Percentiles rank a stretch among this genome's conserved stretches.
phyloP scores from a whole-genome alignment of 2,329 filamentous ascomycete species.

The Apiospora malaysiana region DNA sequence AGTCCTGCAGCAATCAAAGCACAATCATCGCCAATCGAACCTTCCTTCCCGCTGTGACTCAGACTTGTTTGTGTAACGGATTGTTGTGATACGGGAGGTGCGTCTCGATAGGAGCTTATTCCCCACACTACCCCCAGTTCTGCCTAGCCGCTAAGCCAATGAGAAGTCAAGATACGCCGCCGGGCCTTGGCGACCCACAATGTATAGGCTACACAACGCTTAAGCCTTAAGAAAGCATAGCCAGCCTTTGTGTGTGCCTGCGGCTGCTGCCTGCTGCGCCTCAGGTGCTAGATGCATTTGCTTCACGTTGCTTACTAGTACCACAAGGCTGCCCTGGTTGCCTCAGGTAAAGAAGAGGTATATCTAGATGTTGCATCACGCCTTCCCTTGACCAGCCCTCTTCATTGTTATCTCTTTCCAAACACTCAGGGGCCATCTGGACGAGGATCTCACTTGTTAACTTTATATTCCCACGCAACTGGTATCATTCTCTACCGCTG shows the following conservation, averaged over 20 bases:
- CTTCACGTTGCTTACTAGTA: not conserved
- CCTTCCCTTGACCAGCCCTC: not conserved
- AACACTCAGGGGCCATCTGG: too few species aligned
- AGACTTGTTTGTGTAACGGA: not conserved
- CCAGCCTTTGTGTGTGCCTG: not conserved
- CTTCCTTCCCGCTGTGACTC: not conserved
- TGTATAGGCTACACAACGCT: not conserved
- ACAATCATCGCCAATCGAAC: not conserved
- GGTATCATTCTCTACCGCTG: too few species aligned
- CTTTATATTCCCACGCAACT: too few species aligned
- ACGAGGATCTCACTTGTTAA: too few species aligned
- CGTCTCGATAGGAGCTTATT: not conserved
- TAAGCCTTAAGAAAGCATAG: not conserved
- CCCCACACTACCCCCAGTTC: constrained; percentile 7
- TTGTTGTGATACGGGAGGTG: not conserved
- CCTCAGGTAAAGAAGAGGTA: not conserved
- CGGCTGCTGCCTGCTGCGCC: not conserved
- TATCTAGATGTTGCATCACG: not conserved
- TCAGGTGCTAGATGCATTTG: not conserved
- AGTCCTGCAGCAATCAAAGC: not conserved
- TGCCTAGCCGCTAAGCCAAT: not conserved
- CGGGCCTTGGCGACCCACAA: not conserved
- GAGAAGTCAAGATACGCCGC: not conserved
- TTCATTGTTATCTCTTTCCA: not conserved
- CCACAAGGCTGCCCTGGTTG: not conserved